Evolutionary conservation across 1,284 basidiomycete genomes (phyloP).

Genomic region (Thelephora terrestris): DNA sequence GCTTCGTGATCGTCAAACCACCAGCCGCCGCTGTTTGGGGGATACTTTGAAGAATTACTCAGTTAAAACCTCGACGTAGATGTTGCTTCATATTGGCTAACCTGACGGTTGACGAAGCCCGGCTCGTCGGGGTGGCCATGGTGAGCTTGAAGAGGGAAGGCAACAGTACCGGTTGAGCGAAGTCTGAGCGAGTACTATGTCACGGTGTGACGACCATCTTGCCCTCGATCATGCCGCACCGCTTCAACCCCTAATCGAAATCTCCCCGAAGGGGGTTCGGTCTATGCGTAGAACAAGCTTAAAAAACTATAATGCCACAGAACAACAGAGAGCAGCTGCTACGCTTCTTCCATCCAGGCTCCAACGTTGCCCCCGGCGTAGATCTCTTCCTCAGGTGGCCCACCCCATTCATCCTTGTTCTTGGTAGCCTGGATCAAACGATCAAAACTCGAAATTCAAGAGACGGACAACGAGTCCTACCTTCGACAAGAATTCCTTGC

Average conservation of each 20-base stretch:
- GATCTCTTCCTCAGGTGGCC: slow-evolving; percentile 20
- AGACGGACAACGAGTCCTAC: slow-evolving; percentile 21
- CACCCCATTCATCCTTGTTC: slow-evolving; percentile 20
- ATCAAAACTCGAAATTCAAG: slow-evolving; percentile 1
- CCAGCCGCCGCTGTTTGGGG: slow-evolving; percentile 54
- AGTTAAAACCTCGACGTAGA: background rate
- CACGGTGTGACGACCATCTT: too few species aligned
- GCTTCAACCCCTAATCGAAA: too few species aligned
- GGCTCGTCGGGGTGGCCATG: too few species aligned
- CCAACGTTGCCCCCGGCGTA: slow-evolving; percentile 7
- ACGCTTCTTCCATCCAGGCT: slow-evolving; percentile 9
- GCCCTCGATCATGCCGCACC: too few species aligned
- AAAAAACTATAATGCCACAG: too few species aligned
- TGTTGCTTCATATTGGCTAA: background rate
- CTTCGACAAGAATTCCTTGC: slow-evolving; percentile 59
- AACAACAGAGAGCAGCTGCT: background rate
- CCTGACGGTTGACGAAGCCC: background rate
- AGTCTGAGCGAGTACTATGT: too few species aligned
- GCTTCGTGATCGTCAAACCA: slow-evolving; percentile 64
- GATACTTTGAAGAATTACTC: slow-evolving; percentile 22
- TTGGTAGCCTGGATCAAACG: slow-evolving; percentile 16
- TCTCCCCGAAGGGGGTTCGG: too few species aligned
- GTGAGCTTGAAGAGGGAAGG: too few species aligned
- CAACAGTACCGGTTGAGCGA: too few species aligned
- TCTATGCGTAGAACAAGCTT: too few species aligned